Evolutionary conservation across 2,329 filamentous ascomycete species (phyloP), one percentile per base, ranked within the genome.

Genomic region (Nemania abortiva): DNA sequence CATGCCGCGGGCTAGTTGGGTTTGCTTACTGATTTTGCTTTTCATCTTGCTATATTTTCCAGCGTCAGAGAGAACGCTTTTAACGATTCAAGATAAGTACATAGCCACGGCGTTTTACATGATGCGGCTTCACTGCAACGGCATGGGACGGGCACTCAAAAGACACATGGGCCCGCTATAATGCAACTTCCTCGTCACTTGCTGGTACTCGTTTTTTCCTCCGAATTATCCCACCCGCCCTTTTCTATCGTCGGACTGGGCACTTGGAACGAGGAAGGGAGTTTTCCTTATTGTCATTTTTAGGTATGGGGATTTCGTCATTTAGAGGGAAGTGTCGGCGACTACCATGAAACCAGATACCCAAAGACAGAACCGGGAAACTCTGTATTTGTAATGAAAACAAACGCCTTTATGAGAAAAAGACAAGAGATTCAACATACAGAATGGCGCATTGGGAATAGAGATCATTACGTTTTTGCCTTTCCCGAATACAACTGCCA

Each of bases 71-170:
- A 62, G 57, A 66, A 60, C 27, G 68, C 37, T 59, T 61, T 37
- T 70, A 27, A 70, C 49, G 70, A 66, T 39, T 68, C 52, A 69
- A 70, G 68, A 72, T 31, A 69, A 59, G 56, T 65, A 70, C 70
- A 72, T 72, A 72, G 64, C 68, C 65, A 70, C 64, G 70, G 70
- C 68, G 70, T 72, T 71, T 59, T 63, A 66, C 66, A 67, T 27
- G 11, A 66, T 65, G 66, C 66, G 61, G 69, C 63, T 66, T 72
- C 68, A 67, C 57, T 70, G 73, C 68, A 69, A 70, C 68, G 72
- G 73, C 74, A 75, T 74, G 71, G 73, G 72, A 75, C 69, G 74
- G 73, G 73, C 67, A 72, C 54, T 66, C 63, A 75, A 70, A 72
- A 74, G 72, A 68, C 71, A 69, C 66, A 71, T 70, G 39, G 42